These are phyloP conservation scores for Sarocladium strictum DNA, from an alignment of 2,329 filamentous ascomycete genomes.

Conservation along the genomic window DNA sequence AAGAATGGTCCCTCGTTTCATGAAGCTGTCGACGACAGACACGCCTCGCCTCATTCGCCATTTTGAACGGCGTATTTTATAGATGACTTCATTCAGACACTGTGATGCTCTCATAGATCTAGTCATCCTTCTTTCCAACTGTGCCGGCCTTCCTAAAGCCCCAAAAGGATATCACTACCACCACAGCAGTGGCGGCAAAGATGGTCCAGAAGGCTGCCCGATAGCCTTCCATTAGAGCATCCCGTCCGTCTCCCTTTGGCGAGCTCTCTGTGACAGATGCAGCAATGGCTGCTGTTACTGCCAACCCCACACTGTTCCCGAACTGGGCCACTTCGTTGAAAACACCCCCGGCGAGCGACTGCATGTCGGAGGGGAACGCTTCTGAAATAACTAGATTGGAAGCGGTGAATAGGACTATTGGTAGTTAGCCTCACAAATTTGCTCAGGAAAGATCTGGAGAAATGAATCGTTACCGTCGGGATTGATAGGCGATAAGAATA, in stretches of 20 bases:
- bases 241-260: slow-evolving; percentile 14
- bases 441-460: slow-evolving; percentile 18
- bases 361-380: slow-evolving; percentile 45
- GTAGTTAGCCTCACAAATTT: slow-evolving; percentile 20
- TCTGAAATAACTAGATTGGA: slow-evolving; percentile 48
- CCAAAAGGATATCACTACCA: slow-evolving; percentile 20
- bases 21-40: too few relatives aligned
- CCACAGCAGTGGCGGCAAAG: slow-evolving; percentile 38
- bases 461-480: slow-evolving; percentile 22
- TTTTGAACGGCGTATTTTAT: too few relatives aligned
- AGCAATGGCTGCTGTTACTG: slow-evolving; percentile 42
- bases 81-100: too few relatives aligned
- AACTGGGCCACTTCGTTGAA: slow-evolving; percentile 55
- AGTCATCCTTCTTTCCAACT: slow-evolving; percentile 41
- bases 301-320: slow-evolving; percentile 48
- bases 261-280: slow-evolving; percentile 36
- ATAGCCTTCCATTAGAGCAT: slow-evolving; percentile 43
- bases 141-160: slow-evolving; percentile 40
- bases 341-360: slow-evolving; percentile 53
- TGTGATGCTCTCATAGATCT: too few relatives aligned
- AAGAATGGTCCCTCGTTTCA: too few relatives aligned
- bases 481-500: slow-evolving; percentile 37
- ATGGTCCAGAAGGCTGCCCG: slow-evolving; percentile 47
- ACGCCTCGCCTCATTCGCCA: too few relatives aligned
- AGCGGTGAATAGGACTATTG: slow-evolving; percentile 43